phyloP scores from a whole-genome alignment of 148 eudicot genomes.

The Nepenthes mirabilis region DNA sequence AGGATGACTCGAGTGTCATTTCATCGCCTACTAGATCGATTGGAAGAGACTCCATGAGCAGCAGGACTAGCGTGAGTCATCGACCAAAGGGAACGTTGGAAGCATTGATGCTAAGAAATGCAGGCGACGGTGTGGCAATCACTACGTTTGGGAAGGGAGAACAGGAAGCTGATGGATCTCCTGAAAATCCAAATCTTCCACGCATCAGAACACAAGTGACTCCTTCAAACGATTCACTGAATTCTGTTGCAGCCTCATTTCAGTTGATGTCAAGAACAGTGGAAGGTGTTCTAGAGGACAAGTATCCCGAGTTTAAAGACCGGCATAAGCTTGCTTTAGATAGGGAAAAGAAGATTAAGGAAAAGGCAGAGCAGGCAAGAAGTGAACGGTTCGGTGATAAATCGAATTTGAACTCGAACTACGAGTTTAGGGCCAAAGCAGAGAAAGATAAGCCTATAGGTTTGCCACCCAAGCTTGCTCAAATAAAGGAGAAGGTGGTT shows the following conservation, averaged over 20 bases:
- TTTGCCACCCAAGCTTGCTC: slow-evolving; percentile 87
- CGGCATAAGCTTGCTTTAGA: slow-evolving; percentile 86
- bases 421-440: slow-evolving; percentile 10
- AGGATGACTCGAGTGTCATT: slow-evolving; percentile 61
- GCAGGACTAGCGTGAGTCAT: slow-evolving; percentile 43
- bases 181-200: slow-evolving; percentile 38
- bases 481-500: slow-evolving; percentile 59
- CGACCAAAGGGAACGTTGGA: slow-evolving; percentile 78
- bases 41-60: slow-evolving; percentile 48
- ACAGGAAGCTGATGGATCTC: slow-evolving; percentile 38
- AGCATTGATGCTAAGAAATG: slow-evolving; percentile 78
- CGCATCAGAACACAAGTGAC: slow-evolving; percentile 21
- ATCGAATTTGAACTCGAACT: slow-evolving; percentile 16
- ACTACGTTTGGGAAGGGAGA: slow-evolving; percentile 74
- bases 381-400: slow-evolving; percentile 58
- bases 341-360: slow-evolving; percentile 81
- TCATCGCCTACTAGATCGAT: slow-evolving; percentile 81
- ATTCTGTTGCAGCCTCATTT: slow-evolving; percentile 64
- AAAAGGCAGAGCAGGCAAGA: slow-evolving; percentile 84
- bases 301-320: slow-evolving; percentile 88
- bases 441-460: slow-evolving; percentile 19
- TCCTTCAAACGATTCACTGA: slow-evolving; percentile 35
- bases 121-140: slow-evolving; percentile 70
- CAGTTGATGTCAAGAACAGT: slow-evolving; percentile 81
- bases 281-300: slow-evolving; percentile 62